Base-by-base conservation (phyloP, 768 basidiomycete genomes). In the Boletus sp. region DNA sequence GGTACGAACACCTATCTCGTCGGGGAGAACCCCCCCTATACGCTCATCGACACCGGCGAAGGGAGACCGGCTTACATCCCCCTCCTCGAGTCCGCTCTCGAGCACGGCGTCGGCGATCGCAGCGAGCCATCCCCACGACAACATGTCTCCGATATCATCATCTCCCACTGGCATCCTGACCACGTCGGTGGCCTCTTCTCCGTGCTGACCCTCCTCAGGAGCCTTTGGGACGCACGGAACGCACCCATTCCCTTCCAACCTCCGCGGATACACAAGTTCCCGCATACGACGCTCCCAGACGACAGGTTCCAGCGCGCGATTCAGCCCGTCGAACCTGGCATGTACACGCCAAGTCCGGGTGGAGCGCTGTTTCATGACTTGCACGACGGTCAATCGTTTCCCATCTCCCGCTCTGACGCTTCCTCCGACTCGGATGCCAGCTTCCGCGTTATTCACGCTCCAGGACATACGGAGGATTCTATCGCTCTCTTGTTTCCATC, bases 1-100 rank as follows among this genome's bases (percentile, higher is more conserved):
- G 91, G 93, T 18, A 96, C 94, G 3, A 94, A 96, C 67, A 94
- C 93, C 2, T 97, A 96, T 67, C 77, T 97, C 59, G 64, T 95
- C 45, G 92, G 92, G 24, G 72, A 74, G 50, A 73, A 75, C 29
- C 83, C 84, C 55, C 90, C 90, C 7, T 92, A 84, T 71, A 82
- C 85, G 36, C 85, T 96, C 48, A 70, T 96, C 58, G 94, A 97
- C 72, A 87, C 92, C 1, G 93, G 85, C 11, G 87, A 94, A 70
- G 92, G 90, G 3, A 75, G 76, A 15, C 77, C 80, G 0, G 78
- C 78, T 45, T 96, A 94, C 69, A 79, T 84, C 17, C 80, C 87
- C 10, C 55, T 84, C 47, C 85, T 96, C 40, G 77, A 83, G 57
- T 75, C 79, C 14, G 85, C 86, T 24, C 76, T 93, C n/a, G 68